Conservation (phyloP, 768 basidiomycete species). For the Dioszegia hungarica region DNA sequence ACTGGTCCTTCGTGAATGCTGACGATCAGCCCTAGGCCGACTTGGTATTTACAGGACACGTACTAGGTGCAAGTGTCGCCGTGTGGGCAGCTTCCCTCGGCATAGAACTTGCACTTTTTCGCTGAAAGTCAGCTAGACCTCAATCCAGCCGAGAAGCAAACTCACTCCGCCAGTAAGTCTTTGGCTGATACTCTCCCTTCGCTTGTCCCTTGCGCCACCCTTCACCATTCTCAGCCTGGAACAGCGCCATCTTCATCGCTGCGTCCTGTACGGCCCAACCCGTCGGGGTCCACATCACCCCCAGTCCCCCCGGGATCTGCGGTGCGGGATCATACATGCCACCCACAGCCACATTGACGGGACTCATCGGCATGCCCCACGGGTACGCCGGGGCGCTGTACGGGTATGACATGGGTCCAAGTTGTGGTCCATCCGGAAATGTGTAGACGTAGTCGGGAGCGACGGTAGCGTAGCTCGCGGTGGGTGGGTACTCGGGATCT, state of each 20-base stretch:
- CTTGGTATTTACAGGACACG: conserved; percentile 10
- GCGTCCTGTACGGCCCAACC: conserved; percentile 46
- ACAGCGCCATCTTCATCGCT: conserved; percentile 32
- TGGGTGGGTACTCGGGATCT: conserved; percentile 1
- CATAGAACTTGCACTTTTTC: conserved; percentile 42
- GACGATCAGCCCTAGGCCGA: background rate
- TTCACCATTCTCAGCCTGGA: conserved; percentile 21
- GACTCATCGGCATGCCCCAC: conserved; percentile 43
- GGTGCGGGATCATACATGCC: background rate
- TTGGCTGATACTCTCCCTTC: conserved; percentile 4
- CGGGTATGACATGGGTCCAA: background rate
- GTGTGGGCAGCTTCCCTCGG: conserved; percentile 43
- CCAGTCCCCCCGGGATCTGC: conserved; percentile 23
- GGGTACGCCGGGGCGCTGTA: conserved; percentile 25
- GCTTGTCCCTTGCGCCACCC: conserved; percentile 5
- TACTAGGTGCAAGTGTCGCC: conserved; percentile 44
- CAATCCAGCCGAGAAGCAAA: background rate
- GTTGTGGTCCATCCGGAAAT: too few species aligned
- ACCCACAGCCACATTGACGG: background rate
- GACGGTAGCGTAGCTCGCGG: background rate
- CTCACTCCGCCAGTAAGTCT: conserved; percentile 45
- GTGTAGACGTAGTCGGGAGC: background rate
- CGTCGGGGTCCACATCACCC: conserved; percentile 41
- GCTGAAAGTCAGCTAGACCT: conserved; percentile 11
- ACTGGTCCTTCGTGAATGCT: conserved; percentile 22